Base-by-base conservation (phyloP, 2,329 filamentous ascomycete species). In the Ilyonectria sp. region DNA sequence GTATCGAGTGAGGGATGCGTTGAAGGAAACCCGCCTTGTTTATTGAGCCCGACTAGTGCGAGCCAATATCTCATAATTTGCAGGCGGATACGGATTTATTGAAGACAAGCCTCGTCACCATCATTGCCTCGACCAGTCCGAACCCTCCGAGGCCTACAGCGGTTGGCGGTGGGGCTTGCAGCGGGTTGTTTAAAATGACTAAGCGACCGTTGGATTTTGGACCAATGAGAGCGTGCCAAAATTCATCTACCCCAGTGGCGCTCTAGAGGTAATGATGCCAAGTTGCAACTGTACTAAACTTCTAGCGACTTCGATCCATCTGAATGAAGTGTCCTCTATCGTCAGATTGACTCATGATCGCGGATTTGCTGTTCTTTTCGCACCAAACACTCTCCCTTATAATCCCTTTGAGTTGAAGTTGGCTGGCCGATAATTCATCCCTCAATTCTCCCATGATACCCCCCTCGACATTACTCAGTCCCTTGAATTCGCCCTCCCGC, bases 261-360 rank as follows among this genome's bases (percentile, higher is more conserved):
- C 53, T 65, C 52, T 37, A n/a, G n/a, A n/a, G n/a, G n/a, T n/a
- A 54, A 72, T 68, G 74, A 69, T 76, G 72, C 71, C 74, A 76
- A 76, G 68, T 76, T 76, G 74, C 69, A 70, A 60, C 23, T 64
- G 26, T 56, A 44, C 44, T 19, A 53, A 65, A 50, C 49, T 76
- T 76, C 74, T 72, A 74, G 73, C 61, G 68, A 73, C 74, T 75
- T 76, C 73, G 73, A 76, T 71, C 56, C 15, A 64, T 37, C 33
- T 50, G 49, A 65, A 31, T 31, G 59, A 76, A 72, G 70, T 76
- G 74, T 74, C 74, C 74, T 75, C 62, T 74, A 61, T 35, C n/a
- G 46, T 44, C 29, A 15, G 63, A 66, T 69, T 76, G 71, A 76
- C 66, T 75, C 74, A 73, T 69, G 35, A 49, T 59, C 49, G 46